phyloP scores from a whole-genome alignment of 257 asterid species.

The Rehmannia glutinosa region DNA sequence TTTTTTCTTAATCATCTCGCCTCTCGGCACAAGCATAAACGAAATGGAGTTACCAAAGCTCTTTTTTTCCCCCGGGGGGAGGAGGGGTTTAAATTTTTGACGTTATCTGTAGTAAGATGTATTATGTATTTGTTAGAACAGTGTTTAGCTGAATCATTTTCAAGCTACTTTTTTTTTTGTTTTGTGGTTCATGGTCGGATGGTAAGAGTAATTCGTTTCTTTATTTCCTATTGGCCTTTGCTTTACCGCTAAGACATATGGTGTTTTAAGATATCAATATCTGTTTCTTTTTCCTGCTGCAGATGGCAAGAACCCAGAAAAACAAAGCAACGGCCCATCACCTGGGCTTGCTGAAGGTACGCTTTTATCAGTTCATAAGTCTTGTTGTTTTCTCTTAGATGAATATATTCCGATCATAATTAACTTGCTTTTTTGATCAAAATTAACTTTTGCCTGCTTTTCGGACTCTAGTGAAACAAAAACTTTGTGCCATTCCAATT shows the following conservation, averaged over 20 bases:
- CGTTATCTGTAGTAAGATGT: not conserved
- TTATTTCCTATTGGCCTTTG: not conserved
- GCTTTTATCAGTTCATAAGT: not conserved
- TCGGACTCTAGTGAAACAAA: not conserved
- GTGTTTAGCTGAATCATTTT: not conserved
- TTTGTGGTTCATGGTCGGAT: constrained; percentile 1
- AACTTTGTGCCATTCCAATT: not conserved
- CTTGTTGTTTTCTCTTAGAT: not conserved
- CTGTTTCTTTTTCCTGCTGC: constrained; percentile 25
- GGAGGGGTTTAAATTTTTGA: not conserved
- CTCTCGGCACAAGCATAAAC: not conserved
- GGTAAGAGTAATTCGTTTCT: not conserved
- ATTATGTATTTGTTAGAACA: not conserved
- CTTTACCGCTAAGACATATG: not conserved
- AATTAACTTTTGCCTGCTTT: not conserved
- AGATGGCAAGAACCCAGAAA: constrained; percentile 99
- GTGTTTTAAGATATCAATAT: not conserved
- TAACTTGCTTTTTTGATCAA: not conserved
- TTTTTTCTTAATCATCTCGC: not conserved
- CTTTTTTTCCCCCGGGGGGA: too few species aligned
- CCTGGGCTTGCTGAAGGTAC: constrained; percentile 91
- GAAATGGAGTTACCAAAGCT: not conserved
- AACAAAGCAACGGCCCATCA: constrained; percentile 98
- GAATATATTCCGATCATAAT: not conserved
- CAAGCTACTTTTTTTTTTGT: not conserved